Evolutionary conservation across 192 early-diverging fungal genomes (phyloP).

Genomic region (Mortierella alpina): DNA sequence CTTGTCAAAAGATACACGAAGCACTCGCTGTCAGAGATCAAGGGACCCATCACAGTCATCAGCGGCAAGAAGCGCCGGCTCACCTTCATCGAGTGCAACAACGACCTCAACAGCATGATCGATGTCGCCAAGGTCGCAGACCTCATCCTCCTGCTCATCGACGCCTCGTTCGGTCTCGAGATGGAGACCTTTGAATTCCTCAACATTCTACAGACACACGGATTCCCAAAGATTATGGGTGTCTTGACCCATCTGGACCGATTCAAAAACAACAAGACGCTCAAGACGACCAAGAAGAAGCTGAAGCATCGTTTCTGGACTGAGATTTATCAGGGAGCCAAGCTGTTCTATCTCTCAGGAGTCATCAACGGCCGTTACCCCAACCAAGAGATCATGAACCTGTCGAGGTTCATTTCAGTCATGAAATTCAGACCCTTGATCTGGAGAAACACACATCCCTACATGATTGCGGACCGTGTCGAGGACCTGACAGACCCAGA

Average conservation of each 20-base stretch:
- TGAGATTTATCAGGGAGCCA: conserved; percentile 99
- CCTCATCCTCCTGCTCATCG: conserved; percentile 92
- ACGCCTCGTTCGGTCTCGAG: conserved; percentile 98
- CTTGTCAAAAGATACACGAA: conserved; percentile 96
- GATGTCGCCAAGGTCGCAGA: conserved; percentile 98
- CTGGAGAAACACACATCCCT: conserved; percentile 99
- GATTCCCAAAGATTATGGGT: conserved; percentile 98
- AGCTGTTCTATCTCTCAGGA: conserved; percentile 97
- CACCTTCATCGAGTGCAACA: conserved; percentile 97
- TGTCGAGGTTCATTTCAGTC: conserved; percentile 97
- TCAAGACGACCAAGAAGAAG: conserved; percentile 89
- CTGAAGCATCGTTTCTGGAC: conserved; percentile 99
- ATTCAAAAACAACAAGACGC: conserved; percentile 93
- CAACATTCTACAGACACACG: conserved; percentile 96
- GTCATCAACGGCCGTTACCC: conserved; percentile 94
- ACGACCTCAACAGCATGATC: conserved; percentile 98
- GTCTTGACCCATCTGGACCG: conserved; percentile 96
- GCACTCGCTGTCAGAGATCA: conserved; percentile 89
- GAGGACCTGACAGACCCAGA: conserved; percentile 98
- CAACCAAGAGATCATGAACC: conserved; percentile 93
- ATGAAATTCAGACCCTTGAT: conserved; percentile 97
- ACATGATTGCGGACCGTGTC: conserved; percentile 94
- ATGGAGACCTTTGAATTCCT: conserved; percentile 99
- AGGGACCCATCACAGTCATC: conserved; percentile 97
- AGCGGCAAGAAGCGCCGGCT: conserved; percentile 94